phyloP scores from a whole-genome alignment of 345 rosid genomes.

The Salix exigua region DNA sequence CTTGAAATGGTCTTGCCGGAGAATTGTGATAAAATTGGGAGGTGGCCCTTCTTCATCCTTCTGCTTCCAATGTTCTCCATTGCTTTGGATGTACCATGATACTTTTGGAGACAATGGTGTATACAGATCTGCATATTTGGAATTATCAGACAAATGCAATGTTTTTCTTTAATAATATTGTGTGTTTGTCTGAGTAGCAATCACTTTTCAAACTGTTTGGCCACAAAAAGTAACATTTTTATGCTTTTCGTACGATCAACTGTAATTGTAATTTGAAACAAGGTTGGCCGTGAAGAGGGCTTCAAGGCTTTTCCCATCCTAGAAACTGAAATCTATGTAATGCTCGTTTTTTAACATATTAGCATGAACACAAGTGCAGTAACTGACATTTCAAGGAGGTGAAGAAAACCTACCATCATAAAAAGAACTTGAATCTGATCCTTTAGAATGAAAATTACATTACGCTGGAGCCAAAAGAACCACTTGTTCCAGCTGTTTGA shows the following conservation, averaged over 20 bases:
- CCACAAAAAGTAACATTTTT: background rate
- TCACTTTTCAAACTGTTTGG: background rate
- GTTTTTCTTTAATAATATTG: background rate
- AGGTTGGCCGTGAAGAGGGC: too few species aligned
- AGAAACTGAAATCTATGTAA: background rate
- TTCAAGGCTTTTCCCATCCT: background rate
- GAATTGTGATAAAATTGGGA: constrained; percentile 39
- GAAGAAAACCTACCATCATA: background rate
- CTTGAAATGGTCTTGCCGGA: constrained; percentile 59
- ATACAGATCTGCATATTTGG: constrained; percentile 49
- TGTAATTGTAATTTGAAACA: too few species aligned
- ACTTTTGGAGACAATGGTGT: constrained; percentile 66
- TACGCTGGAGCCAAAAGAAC: background rate
- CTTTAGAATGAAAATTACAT: background rate
- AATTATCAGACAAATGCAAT: constrained; percentile 10
- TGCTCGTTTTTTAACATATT: background rate
- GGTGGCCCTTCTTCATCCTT: constrained; percentile 55
- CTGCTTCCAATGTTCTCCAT: constrained; percentile 53
- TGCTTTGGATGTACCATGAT: constrained; percentile 68
- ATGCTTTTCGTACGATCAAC: background rate
- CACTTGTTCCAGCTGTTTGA: background rate
- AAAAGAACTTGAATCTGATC: background rate
- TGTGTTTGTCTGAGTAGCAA: too few species aligned
- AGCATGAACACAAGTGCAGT: background rate
- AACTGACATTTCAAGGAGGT: background rate